Percentiles rank a stretch among this genome's conserved stretches.
Evolutionary conservation across 1,139 yeast species (phyloP).

Genomic region (Eremothecium coryli): DNA sequence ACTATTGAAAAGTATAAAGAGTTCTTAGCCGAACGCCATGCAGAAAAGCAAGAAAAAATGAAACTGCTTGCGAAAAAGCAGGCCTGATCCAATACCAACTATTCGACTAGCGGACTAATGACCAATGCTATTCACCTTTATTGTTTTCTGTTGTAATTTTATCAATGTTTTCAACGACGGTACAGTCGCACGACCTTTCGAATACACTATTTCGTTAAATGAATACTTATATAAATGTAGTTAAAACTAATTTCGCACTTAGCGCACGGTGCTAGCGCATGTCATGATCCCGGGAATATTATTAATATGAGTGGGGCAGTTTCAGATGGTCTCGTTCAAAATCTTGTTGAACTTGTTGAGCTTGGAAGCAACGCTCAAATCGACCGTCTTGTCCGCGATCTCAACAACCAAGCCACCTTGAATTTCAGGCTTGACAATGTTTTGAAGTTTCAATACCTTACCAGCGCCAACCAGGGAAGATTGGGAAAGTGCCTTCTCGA

Average conservation of each 20-base stretch:
- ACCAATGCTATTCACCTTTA: background rate
- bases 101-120: slow-evolving; percentile 1
- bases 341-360: slow-evolving; percentile 83
- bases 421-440: slow-evolving; percentile 80
- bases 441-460: slow-evolving; percentile 75
- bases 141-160: too few species aligned
- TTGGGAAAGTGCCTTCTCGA: slow-evolving; percentile 68
- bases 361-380: slow-evolving; percentile 77
- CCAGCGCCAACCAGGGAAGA: slow-evolving; percentile 78
- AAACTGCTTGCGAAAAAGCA: slow-evolving; percentile 11
- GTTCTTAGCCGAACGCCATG: slow-evolving; percentile 43
- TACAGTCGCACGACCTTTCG: background rate
- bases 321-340: slow-evolving; percentile 71
- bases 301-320: background rate
- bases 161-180: too few species aligned
- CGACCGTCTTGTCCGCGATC: slow-evolving; percentile 95
- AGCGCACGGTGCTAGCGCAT: background rate
- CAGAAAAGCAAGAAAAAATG: slow-evolving; percentile 20
- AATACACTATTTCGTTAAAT: background rate
- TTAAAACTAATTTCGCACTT: too few species aligned
- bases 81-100: too few species aligned
- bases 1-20: slow-evolving; percentile 55
- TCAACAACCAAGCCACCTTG: slow-evolving; percentile 95
- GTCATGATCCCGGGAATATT: background rate
- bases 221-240: background rate